Percentiles rank a stretch among this genome's conserved stretches.
Conservation (phyloP, 768 basidiomycete genomes). For the Hygrocybe punicea region DNA sequence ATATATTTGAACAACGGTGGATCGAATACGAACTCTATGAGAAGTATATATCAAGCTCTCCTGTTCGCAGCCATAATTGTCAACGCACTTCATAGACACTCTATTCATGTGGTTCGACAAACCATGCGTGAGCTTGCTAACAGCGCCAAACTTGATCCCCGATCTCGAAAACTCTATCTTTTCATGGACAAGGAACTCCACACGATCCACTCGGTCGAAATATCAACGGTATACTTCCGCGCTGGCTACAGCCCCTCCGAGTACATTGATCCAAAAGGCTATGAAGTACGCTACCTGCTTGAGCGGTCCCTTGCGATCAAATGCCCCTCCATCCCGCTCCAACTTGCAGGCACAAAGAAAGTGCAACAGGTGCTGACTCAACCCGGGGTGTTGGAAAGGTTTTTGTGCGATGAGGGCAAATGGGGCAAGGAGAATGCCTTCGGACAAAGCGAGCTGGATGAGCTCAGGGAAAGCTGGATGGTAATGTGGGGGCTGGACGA, state of each 20-base stretch:
- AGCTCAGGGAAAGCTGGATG: constrained; percentile 77
- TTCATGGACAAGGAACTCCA: constrained; percentile 29
- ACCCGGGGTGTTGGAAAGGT: constrained; percentile 68
- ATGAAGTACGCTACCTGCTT: constrained; percentile 69
- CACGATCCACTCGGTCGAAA: constrained; percentile 47
- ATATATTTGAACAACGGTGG: constrained; percentile 90
- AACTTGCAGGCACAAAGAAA: constrained; percentile 95
- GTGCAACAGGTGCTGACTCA: constrained; percentile 84
- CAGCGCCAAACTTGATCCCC: constrained; percentile 53
- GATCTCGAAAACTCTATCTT: constrained; percentile 44
- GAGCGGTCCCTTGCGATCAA: constrained; percentile 87
- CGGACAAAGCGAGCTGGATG: constrained; percentile 41
- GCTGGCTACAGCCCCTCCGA: constrained; percentile 84
- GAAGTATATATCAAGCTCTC: constrained; percentile 45
- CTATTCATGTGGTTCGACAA: constrained; percentile 69
- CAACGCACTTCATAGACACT: constrained; percentile 48
- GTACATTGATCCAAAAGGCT: constrained; percentile 63
- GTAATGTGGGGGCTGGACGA: constrained; percentile 76
- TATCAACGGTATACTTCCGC: constrained; percentile 88
- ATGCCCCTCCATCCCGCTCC: constrained; percentile 85
- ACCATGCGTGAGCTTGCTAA: constrained; percentile 67
- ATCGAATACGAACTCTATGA: constrained; percentile 85
- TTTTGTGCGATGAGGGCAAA: constrained; percentile 48
- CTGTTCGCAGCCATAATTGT: background rate
- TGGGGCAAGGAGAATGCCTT: constrained; percentile 33